Base-by-base conservation (phyloP, 202 grass and related monocot genomes). In the Setaria viridis region DNA sequence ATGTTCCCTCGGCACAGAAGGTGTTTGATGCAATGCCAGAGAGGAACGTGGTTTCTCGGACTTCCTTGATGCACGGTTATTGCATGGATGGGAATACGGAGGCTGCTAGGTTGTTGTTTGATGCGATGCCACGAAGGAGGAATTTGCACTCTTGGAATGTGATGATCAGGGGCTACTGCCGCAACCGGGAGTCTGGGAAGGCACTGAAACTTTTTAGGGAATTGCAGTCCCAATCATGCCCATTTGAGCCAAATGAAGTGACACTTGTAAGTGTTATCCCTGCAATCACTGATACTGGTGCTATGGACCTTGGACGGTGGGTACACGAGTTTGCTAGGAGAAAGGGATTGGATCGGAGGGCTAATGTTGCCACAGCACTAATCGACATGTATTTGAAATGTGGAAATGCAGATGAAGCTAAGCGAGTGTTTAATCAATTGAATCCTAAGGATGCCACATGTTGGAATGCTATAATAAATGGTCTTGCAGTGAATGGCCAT, bases 381-480 rank as follows among this genome's bases (percentile, higher is more conserved):
- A 81, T 93, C 12, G 73, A 90, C 37, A 93, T 93, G 91, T 83
- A 83, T 50, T 63, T 67, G 1, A 93, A 93, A 72, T 90, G 88
- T 56, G 91, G 74, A 29, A 77, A 43, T 43, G 19, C 57, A 77
- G 20, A 60, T 60, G 74, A 77, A 77, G 54, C 74, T 77, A 60
- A 11, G 74, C 39, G 53, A 25, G 20, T 76, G 35, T 77, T 82
- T 88, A 58, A 12, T 32, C 42, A 14, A 51, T 60, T 81, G 32
- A 77, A 73, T 32, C 11, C 20, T 35, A 91, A 91, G 71, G 78
- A 85, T 68, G 74, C 59, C 33, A 77, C 86, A 1, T 80, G 66
- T 14, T 91, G 85, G 82, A 88, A 87, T 25, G 82, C 85, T 59
- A 78, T 91, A 60, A 85, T 91, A 73, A 88, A 88, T 37, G 85